These are phyloP conservation scores for Lasiodiplodia citricola DNA, from an alignment of 2,329 filamentous ascomycete species.

Conservation along the genomic window DNA sequence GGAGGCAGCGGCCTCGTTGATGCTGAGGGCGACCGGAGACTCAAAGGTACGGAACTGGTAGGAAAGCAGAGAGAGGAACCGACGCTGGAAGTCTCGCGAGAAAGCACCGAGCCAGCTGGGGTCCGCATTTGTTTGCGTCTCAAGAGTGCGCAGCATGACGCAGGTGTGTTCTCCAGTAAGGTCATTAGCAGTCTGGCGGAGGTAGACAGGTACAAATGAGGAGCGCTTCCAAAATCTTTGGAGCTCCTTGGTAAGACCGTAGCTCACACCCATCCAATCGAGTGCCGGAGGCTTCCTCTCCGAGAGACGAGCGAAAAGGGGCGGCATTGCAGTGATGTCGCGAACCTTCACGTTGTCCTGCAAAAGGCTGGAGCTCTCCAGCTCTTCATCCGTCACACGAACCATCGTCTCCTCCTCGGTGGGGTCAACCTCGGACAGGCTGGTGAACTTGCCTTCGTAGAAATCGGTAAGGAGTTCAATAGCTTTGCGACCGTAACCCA, in stretches of 20 bases:
- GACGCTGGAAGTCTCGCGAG: constrained; percentile 87
- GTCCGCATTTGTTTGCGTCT: constrained; percentile 51
- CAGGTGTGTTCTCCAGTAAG: constrained; percentile 97
- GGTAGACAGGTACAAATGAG: constrained; percentile 85
- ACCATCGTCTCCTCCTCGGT: constrained; percentile 67
- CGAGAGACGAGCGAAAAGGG: constrained; percentile 85
- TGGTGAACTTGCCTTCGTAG: constrained; percentile 91
- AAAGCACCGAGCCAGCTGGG: constrained; percentile 88
- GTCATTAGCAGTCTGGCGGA: constrained; percentile 94
- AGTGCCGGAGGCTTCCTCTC: constrained; percentile 80
- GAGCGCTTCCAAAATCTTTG: constrained; percentile 98
- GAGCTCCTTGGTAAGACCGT: constrained; percentile 82
- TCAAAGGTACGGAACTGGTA: constrained; percentile 90
- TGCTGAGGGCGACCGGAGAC: constrained; percentile 77
- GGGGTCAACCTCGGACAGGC: constrained; percentile 73
- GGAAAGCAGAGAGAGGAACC: constrained; percentile 88
- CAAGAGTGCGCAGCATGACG: constrained; percentile 89
- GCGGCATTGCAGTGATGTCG: constrained; percentile 90
- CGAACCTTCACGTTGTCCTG: constrained; percentile 87
- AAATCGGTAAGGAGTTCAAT: constrained; percentile 87
- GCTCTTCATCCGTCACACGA: constrained; percentile 80
- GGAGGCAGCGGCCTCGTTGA: constrained; percentile 81
- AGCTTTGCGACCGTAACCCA: constrained; percentile 93
- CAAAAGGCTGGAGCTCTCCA: constrained; percentile 75
- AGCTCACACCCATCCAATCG: constrained; percentile 95